These are phyloP conservation scores for Fusarium sp. DNA, from an alignment of 2,329 filamentous ascomycete genomes.

Conservation along the genomic window DNA sequence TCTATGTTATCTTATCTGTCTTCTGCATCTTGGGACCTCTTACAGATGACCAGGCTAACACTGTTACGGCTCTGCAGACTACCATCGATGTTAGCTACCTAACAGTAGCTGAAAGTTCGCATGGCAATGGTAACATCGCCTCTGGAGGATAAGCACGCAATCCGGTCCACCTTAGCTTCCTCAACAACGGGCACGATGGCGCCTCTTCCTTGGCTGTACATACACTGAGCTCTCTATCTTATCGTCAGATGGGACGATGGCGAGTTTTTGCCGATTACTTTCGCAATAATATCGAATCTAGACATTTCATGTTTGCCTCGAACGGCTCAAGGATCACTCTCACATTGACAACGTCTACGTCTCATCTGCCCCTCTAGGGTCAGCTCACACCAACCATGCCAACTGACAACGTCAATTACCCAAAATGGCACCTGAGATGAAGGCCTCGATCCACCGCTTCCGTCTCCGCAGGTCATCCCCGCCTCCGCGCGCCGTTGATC, in stretches of 20 bases:
- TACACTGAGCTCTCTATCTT: constrained; percentile 14
- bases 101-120: background rate
- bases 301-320: background rate
- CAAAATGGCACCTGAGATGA: constrained; percentile 47
- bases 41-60: background rate
- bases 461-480: constrained; percentile 45
- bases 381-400: constrained; percentile 18
- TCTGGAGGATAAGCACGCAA: constrained; percentile 42
- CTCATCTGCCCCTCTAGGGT: background rate
- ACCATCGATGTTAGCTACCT: constrained; percentile 4
- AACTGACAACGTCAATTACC: constrained; percentile 16
- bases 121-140: constrained; percentile 11
- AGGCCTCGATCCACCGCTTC: constrained; percentile 46
- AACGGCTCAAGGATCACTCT: background rate
- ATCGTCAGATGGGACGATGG: constrained; percentile 8
- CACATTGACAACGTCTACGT: background rate
- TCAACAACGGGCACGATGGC: constrained; percentile 32
- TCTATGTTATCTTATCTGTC: background rate
- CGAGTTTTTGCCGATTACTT: background rate
- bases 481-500: constrained; percentile 40
- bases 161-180: constrained; percentile 37
- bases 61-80: constrained; percentile 2
- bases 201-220: constrained; percentile 10
- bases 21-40: background rate
- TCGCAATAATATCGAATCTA: constrained; percentile 1